Evolutionary conservation across 495 filamentous ascomycete species (phyloP), one percentile per base, ranked within the genome.

Genomic region (Lichina pygmaea): DNA sequence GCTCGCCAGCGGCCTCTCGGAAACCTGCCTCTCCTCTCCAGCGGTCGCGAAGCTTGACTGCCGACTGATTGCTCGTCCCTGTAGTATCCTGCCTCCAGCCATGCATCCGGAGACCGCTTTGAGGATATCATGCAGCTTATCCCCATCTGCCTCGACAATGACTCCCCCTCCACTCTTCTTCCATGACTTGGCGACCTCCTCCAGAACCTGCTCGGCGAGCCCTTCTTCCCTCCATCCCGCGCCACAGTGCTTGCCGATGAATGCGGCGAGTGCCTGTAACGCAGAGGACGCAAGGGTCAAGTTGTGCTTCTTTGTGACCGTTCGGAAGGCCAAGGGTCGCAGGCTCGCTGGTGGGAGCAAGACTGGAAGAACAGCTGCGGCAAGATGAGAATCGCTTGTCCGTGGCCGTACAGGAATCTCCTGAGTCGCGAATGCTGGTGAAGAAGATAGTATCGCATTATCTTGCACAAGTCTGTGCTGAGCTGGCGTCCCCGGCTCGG

Each of bases 271-370:
- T 8, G 76, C 71, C 57, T 84, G 73, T 0, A 97, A 66, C 0
- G 89, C 81, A 8, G 84, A 70, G 0, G 86, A 86, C 4, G 82
- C 93, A 37, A 97, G 75, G 0, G 85, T 95, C 36, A 97, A 66
- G 56, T 86, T 86, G 59, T 97, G 83, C 54, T 97, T 97, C 61
- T 93, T 92, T 7, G 89, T 97, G 51, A 97, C 91, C 0, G 82
- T 86, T 37, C 89, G 78, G 57, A 97, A 95, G 38, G 89, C 89
- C 34, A 94, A 66, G 6, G 89, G 91, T 51, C 89, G 72, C 34
- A 97, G 66, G 0, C 81, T 86, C 17, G 80, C 72, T 4, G 84
- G 78, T 13, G 85, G 85, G 33, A 97, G 78, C 34, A 86, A 58
- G 45, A 97, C 84, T 10, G 89, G 82, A 6, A 95, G 65, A 43